Conservation (phyloP, 768 basidiomycete genomes). For the Bullera alba region DNA sequence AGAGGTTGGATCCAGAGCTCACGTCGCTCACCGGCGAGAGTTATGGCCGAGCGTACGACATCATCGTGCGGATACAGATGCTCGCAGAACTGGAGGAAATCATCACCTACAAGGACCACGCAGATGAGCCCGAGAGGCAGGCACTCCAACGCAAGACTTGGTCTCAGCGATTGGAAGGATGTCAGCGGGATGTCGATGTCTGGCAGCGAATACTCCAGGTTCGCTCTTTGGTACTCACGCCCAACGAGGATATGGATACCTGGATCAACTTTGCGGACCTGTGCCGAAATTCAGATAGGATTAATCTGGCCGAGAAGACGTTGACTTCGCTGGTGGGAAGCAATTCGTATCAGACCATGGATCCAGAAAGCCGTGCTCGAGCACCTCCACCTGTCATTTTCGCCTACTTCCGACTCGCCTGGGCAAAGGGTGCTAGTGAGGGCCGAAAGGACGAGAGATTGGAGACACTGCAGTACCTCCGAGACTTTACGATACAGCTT, state of each 20-base stretch:
- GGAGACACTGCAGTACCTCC: conserved; percentile 73
- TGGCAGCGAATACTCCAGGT: conserved; percentile 98
- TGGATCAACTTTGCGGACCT: conserved; percentile 99
- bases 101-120: conserved; percentile 86
- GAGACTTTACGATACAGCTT: conserved; percentile 70
- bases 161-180: conserved; percentile 93
- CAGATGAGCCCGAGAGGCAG: conserved; percentile 90
- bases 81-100: conserved; percentile 96
- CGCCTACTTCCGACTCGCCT: conserved; percentile 89
- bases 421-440: conserved; percentile 74
- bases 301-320: conserved; percentile 93
- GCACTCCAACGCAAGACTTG: conserved; percentile 85
- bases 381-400: conserved; percentile 95
- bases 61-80: conserved; percentile 97
- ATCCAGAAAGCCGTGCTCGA: conserved; percentile 49
- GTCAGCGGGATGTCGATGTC: conserved; percentile 95
- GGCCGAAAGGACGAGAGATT: conserved; percentile 17
- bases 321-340: conserved; percentile 79
- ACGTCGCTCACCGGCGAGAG: conserved; percentile 88
- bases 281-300: conserved; percentile 88
- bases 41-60: conserved; percentile 82
- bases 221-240: conserved; percentile 81
- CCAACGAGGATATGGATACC: conserved; percentile 90
- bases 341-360: conserved; percentile 26
- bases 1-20: conserved; percentile 82